Base-by-base conservation (phyloP, 352 stramenopile species). In the Phytophthora cajani region DNA sequence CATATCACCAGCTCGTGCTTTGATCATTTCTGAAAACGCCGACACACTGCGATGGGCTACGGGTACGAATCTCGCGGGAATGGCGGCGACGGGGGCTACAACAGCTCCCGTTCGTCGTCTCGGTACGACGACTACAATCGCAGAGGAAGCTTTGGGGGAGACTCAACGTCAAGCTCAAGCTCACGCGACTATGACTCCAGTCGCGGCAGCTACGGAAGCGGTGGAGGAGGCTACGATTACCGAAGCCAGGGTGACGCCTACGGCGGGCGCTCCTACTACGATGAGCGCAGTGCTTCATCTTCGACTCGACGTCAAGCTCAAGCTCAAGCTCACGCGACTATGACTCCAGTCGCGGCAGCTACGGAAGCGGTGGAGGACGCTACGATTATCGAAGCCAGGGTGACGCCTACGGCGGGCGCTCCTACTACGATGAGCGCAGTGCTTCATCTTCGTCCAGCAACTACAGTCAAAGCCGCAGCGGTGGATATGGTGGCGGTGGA, bases 351-450 rank as follows among this genome's bases (percentile, higher is more conserved):
- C 50, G 25, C 9, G 10, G 56, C 10, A 44, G 49, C 49, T 71
- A 65, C 46, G 32, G 30, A 36, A 36, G 30, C 11, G 30, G 11
- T 14, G 51, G 55, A 10, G 25, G 44, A 0, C 30, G 40, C n/a
- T 65, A 60, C n/a, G 36, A 67, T 9, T 63, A 72, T 17, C 33
- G 52, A 10, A 62, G 50, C 25, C 66, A 72, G 54, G 55, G 33
- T 17, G 16, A 58, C 1, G 21, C 52, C 17, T 72, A 72, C 59
- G 32, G 17, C 33, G 30, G 50, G 4, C 46, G 27, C 11, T 62
- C 67, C 3, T 27, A 38, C 7, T 61, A 56, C 7, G 25, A 46
- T 30, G 50, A 52, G 46, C 64, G 64, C 23, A 52, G 11, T n/a
- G 46, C 16, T 6, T 2, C 19, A 8, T n/a, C 23, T n/a, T 57